phyloP scores from a whole-genome alignment of 1,284 basidiomycete genomes.

The Coriolopsis trogii region DNA sequence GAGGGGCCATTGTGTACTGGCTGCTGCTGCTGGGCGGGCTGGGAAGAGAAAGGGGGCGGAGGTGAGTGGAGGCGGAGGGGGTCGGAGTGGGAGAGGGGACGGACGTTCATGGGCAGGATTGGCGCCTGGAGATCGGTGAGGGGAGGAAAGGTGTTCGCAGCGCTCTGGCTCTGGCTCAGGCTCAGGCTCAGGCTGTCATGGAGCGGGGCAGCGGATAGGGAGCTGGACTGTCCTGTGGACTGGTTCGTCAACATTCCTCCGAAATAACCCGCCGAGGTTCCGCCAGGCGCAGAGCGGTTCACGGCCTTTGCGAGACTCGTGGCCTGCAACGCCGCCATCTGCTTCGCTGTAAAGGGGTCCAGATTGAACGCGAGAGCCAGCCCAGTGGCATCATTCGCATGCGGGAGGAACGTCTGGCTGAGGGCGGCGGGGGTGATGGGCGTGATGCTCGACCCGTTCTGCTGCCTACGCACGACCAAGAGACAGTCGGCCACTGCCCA shows the following conservation, averaged over 20 bases:
- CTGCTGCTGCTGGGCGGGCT: slow-evolving; percentile 12
- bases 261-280: slow-evolving; percentile 70
- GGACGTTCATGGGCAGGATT: slow-evolving; percentile 26
- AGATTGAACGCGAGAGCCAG: slow-evolving; percentile 30
- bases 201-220: slow-evolving; percentile 29
- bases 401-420: not conserved
- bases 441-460: slow-evolving; percentile 16
- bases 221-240: too few relatives aligned
- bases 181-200: slow-evolving; percentile 34
- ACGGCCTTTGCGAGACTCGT: slow-evolving; percentile 63
- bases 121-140: slow-evolving; percentile 24
- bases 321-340: slow-evolving; percentile 73
- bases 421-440: slow-evolving; percentile 4
- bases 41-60: slow-evolving; percentile 17
- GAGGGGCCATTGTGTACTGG: slow-evolving; percentile 13
- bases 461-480: slow-evolving; percentile 18
- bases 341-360: slow-evolving; percentile 58
- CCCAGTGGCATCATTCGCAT: slow-evolving; percentile 9
- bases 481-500: not conserved
- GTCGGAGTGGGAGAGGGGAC: slow-evolving; percentile 16
- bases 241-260: slow-evolving; percentile 57
- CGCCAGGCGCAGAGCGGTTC: slow-evolving; percentile 57
- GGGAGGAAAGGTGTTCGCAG: slow-evolving; percentile 34
- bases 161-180: too few relatives aligned
- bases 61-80: slow-evolving; percentile 16